Percentiles rank a stretch among this genome's conserved stretches.
Conservation (phyloP, 345 rosid species). For the Bruguiera sexangula region DNA sequence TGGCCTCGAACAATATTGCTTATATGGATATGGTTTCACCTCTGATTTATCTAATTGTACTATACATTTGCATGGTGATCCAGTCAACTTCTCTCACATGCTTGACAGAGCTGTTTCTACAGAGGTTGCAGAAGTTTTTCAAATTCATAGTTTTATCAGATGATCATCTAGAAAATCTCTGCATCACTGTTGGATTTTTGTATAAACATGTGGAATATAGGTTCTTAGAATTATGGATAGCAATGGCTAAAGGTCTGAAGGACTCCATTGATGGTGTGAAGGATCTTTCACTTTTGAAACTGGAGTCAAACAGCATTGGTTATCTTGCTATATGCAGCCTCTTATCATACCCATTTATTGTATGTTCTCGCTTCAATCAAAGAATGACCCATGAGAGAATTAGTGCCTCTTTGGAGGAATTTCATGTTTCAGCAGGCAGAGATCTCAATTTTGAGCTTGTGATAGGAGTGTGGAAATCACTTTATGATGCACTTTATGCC, state of each 20-base stretch:
- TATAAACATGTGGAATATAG: conserved; percentile 23
- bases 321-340: conserved; percentile 30
- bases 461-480: conserved; percentile 43
- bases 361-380: conserved; percentile 18
- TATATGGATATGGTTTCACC: conserved; percentile 51
- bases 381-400: conserved; percentile 5
- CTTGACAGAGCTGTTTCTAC: conserved; percentile 16
- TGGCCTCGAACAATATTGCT: conserved; percentile 18
- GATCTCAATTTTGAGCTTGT: conserved; percentile 30
- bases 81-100: conserved; percentile 19
- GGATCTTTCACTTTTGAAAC: conserved; percentile 23
- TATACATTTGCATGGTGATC: conserved; percentile 31
- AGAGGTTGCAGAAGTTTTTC: conserved; percentile 22
- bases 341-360: conserved; percentile 44
- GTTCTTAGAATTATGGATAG: conserved; percentile 41
- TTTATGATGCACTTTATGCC: conserved; percentile 36
- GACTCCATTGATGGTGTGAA: conserved; percentile 27
- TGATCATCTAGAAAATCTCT: conserved; percentile 37
- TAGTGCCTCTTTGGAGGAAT: conserved; percentile 22
- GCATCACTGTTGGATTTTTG: conserved; percentile 27
- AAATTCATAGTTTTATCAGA: conserved; percentile 29
- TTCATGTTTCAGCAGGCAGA: conserved; percentile 15
- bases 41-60: conserved; percentile 36
- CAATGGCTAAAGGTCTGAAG: conserved; percentile 33
- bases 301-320: conserved; percentile 18